phyloP scores from a whole-genome alignment of 2,329 filamentous ascomycete genomes.

The Rutstroemia sydowiana region DNA sequence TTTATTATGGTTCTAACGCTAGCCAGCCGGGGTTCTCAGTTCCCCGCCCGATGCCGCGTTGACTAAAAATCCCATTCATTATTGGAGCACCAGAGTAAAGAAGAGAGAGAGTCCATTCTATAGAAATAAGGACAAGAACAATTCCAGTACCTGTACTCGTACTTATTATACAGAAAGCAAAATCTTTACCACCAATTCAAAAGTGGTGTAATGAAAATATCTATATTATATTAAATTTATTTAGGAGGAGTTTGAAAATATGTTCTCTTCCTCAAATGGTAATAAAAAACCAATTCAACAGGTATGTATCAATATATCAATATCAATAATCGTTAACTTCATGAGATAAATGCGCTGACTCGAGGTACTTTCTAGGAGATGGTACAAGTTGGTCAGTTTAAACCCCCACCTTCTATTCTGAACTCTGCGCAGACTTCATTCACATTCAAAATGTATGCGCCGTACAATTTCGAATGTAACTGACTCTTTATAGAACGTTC shows the following conservation, averaged over 20 bases:
- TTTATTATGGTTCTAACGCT: no score
- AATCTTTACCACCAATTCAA: neutral
- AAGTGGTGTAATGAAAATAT: neutral
- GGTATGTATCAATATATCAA: slow-evolving; percentile 42
- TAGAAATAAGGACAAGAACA: neutral
- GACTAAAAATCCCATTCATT: neutral
- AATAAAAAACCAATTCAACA: slow-evolving; percentile 65
- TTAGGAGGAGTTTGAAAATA: slow-evolving; percentile 27
- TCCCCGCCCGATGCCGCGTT: neutral
- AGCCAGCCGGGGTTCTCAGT: no score
- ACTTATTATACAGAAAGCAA: neutral
- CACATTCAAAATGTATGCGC: neutral
- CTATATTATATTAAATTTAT: neutral
- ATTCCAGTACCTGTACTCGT: no score
- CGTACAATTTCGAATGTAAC: neutral
- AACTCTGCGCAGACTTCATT: neutral
- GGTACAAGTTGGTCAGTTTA: slow-evolving; percentile 93
- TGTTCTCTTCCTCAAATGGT: slow-evolving; percentile 58
- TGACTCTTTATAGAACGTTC: slow-evolving; percentile 4
- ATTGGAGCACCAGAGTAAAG: neutral
- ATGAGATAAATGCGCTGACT: slow-evolving; percentile 7
- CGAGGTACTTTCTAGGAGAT: slow-evolving; percentile 63
- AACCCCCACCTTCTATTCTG: slow-evolving; percentile 16
- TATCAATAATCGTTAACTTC: slow-evolving; percentile 10
- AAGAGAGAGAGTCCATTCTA: no score